Conservation (phyloP, 208 protist genomes). For the Acanthamoeba triangularis region DNA sequence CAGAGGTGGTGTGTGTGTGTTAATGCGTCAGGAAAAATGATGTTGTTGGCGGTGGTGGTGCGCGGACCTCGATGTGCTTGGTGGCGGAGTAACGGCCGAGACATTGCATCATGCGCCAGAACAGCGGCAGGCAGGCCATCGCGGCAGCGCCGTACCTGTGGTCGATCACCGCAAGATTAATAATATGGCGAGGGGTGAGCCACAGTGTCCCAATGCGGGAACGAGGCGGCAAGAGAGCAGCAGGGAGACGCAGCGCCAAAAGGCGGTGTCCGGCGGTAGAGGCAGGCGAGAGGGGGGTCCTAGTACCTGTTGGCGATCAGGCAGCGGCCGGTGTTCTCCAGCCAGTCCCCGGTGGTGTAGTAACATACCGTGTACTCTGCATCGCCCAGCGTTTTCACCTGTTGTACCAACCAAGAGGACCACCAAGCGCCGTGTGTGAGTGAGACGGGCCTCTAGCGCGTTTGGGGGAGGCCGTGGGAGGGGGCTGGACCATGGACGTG, state of each 20-base stretch:
- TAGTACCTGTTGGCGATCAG: not conserved
- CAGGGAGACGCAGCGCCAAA: not conserved
- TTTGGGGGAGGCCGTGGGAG: not conserved
- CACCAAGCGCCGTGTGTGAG: no score
- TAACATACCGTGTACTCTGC: slow-evolving; percentile 83
- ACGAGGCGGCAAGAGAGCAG: not conserved
- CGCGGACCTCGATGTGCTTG: slow-evolving; percentile 33
- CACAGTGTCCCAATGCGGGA: no score
- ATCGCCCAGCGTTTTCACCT: slow-evolving; percentile 81
- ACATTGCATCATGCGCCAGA: slow-evolving; percentile 85
- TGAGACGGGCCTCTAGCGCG: not conserved
- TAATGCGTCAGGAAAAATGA: not conserved
- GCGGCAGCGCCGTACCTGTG: slow-evolving; percentile 68
- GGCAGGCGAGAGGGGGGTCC: not conserved
- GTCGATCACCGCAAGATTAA: not conserved
- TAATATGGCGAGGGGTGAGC: not conserved
- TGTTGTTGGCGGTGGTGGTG: no score
- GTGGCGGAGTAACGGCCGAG: slow-evolving; percentile 69
- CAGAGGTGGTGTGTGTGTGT: not conserved
- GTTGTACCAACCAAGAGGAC: no score
- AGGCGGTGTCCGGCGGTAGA: not conserved
- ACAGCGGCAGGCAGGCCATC: slow-evolving; percentile 77
- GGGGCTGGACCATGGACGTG: slow-evolving; percentile 78
- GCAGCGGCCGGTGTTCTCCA: slow-evolving; percentile 5
- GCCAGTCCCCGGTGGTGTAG: slow-evolving; percentile 77